Evolutionary conservation across 371 early-diverging fungal species (phyloP), one percentile per base, ranked within the genome.

Genomic region (Haplosporangium sp.): DNA sequence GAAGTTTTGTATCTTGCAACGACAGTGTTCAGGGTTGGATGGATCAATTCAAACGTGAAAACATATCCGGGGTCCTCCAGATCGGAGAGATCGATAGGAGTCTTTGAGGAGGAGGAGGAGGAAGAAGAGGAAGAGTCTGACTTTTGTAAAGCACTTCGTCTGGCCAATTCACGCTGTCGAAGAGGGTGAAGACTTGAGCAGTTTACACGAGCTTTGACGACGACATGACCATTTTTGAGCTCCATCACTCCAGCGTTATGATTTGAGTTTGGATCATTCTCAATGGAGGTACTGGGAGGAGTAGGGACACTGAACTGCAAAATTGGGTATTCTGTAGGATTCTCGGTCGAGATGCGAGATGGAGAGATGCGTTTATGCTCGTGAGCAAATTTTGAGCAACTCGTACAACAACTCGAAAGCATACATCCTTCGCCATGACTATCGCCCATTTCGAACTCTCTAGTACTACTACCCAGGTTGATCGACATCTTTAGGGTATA

Each of bases 121-220:
- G 63, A 15, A 3, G 63, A 56, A 7, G 45, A 40, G 7, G 58
- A 34, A 37, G 8, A 1, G 1, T 7, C 63, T 17, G 3, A 1
- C 34, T 37, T 61, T 56, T n/a, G 45, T 42, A 58, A 52, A 1
- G 69, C 66, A 1, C 40, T 57, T 0, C 67, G 66, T 19, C 35
- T 66, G n/a, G 61, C 62, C 62, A 71, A 74, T 63, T 74, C 74
- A 27, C 72, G 75, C 60, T 74, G 72, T 7, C 67, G 44, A 37
- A 74, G 27, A 39, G 68, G 62, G 42, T 81, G 81, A 65, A 71
- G 1, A 42, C 75, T 81, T n/a, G 81, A 81, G 42, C 81, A 81
- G 27, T 71, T 67, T 59, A 81, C 75, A 0, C 72, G 64, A 3
- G 75, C 81, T 38, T 45, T 56, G 40, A 81, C 72, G 15, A 50